These are phyloP conservation scores for Geotrichum candidum DNA, from an alignment of 1,139 yeast species.

Conservation along the genomic window DNA sequence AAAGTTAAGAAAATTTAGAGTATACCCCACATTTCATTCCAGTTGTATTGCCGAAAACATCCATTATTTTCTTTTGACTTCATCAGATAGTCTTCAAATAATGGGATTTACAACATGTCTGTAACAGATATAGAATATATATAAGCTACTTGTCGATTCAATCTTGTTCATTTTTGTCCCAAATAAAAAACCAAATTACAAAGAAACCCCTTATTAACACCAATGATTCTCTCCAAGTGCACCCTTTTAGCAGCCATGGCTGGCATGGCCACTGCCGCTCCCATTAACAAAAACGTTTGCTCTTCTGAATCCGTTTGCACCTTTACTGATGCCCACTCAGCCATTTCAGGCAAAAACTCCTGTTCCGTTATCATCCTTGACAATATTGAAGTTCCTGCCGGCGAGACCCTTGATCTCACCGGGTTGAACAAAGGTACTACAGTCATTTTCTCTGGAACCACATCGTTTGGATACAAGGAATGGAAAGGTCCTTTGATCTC, in stretches of 20 bases:
- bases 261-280: background rate
- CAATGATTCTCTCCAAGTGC: background rate
- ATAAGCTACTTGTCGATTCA: too few relatives aligned
- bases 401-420: constrained; percentile 3
- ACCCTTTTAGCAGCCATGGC: background rate
- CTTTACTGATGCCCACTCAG: constrained; percentile 1
- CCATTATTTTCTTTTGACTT: too few relatives aligned
- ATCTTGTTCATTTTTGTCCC: too few relatives aligned
- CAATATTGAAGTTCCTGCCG: constrained; percentile 7
- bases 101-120: too few relatives aligned
- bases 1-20: too few relatives aligned
- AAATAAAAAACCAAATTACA: background rate
- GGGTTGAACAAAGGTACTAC: constrained; percentile 4
- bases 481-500: constrained; percentile 7
- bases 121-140: too few relatives aligned
- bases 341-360: background rate
- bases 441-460: constrained; percentile 7
- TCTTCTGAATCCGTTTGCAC: background rate
- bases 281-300: background rate
- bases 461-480: constrained; percentile 1
- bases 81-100: too few relatives aligned
- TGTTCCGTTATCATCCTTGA: constrained; percentile 2
- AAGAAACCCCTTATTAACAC: background rate
- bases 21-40: too few relatives aligned
- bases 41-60: too few relatives aligned